phyloP scores from a whole-genome alignment of 2,329 filamentous ascomycete species.

The Thielaviopsis cerberus region DNA sequence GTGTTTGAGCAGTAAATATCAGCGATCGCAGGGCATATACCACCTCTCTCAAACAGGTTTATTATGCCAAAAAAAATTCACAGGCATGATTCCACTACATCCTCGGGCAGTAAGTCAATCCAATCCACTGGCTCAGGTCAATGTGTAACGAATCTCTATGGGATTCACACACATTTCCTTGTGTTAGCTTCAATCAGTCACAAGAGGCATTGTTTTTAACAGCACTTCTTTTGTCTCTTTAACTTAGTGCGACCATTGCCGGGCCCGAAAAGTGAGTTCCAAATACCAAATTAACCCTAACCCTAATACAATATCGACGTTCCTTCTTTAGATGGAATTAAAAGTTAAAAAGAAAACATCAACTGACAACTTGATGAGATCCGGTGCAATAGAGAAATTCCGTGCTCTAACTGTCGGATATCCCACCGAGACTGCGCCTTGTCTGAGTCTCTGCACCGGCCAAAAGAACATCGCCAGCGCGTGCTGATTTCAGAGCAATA shows the following conservation, averaged over 20 bases:
- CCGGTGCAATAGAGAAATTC: slow-evolving; percentile 38
- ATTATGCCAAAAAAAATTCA: background rate
- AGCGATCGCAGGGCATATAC: background rate
- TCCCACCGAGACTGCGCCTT: slow-evolving; percentile 35
- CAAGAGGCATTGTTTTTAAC: too few species aligned
- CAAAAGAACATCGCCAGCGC: slow-evolving; percentile 35
- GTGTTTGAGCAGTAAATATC: too few species aligned
- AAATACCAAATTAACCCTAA: background rate
- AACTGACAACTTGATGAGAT: slow-evolving; percentile 25
- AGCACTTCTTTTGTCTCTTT: slow-evolving; percentile 11
- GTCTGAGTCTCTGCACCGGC: slow-evolving; percentile 33
- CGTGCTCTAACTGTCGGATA: slow-evolving; percentile 38
- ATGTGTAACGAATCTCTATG: too few species aligned
- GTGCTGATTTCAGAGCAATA: slow-evolving; percentile 44
- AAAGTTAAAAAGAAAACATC: background rate
- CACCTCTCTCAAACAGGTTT: too few species aligned
- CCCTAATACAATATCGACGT: background rate
- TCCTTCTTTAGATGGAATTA: background rate
- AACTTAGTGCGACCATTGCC: slow-evolving; percentile 27
- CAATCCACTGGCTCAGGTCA: background rate
- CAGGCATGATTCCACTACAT: background rate
- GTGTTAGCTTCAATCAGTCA: too few species aligned
- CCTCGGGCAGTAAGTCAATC: background rate
- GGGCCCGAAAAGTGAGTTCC: slow-evolving; percentile 23
- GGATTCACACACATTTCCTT: too few species aligned